phyloP scores from a whole-genome alignment of 1,284 basidiomycete genomes.

The Leccinum subrobustum region DNA sequence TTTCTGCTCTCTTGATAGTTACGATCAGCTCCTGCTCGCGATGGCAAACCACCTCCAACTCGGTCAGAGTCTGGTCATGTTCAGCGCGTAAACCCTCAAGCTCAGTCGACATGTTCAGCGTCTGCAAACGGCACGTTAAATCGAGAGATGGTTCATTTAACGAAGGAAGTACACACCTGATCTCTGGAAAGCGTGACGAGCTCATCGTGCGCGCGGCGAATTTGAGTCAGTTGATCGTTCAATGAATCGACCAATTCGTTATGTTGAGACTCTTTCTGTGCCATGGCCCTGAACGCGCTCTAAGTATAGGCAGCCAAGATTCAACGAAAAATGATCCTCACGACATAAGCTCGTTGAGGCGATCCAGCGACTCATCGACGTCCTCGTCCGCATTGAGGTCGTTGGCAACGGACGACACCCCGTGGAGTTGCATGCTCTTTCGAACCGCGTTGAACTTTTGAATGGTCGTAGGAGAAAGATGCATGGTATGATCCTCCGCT shows the following conservation, averaged over 20 bases:
- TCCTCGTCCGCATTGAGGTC: conserved; percentile 42
- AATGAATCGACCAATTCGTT: conserved; percentile 74
- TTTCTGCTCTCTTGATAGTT: conserved; percentile 48
- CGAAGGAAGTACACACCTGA: conserved; percentile 51
- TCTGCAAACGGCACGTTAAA: conserved; percentile 39
- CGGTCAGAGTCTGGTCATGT: conserved; percentile 50
- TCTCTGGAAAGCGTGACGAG: conserved; percentile 76
- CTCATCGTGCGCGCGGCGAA: conserved; percentile 78
- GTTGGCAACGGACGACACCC: conserved; percentile 28
- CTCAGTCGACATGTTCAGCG: conserved; percentile 83
- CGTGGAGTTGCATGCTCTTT: conserved; percentile 55
- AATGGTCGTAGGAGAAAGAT: conserved; percentile 66
- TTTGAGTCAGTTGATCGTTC: conserved; percentile 61
- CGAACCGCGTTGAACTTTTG: conserved; percentile 71
- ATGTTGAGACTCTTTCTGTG: conserved; percentile 88
- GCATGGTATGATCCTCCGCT: conserved; percentile 30
- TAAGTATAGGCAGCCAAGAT: conserved; percentile 8
- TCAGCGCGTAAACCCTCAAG: conserved; percentile 70
- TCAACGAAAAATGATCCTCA: conserved; percentile 38
- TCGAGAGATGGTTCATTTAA: neutral
- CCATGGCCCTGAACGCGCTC: conserved; percentile 72
- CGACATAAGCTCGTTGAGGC: conserved; percentile 87
- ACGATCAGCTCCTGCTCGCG: conserved; percentile 57
- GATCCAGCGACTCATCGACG: conserved; percentile 65
- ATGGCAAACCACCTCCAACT: conserved; percentile 53